A percentile compares a stretch with the other conserved stretches of the same genome.
Evolutionary conservation across 2,329 filamentous ascomycete species (phyloP).

Genomic region (Colletotrichum sp.): DNA sequence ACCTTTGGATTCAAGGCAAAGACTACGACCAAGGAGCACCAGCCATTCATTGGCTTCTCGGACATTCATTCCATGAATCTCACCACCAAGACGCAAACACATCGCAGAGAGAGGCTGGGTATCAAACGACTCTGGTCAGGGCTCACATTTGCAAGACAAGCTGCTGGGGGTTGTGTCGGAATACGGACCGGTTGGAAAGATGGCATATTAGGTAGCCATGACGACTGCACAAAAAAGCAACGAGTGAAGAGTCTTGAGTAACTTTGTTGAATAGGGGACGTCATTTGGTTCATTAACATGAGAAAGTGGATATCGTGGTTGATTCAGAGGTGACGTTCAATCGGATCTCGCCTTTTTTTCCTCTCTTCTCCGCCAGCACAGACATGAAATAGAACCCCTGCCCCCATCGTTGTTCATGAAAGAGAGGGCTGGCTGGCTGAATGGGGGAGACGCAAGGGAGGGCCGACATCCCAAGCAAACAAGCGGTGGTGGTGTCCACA

Average conservation of each 20-base stretch:
- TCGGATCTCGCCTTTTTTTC: not conserved
- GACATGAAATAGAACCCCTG: not conserved
- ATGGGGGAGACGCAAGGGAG: not conserved
- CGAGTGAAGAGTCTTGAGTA: not conserved
- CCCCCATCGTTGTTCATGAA: not conserved
- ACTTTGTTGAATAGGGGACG: not conserved
- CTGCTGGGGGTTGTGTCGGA: not conserved
- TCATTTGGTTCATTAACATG: conserved; percentile 8
- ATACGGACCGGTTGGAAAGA: not conserved
- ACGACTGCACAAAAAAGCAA: not conserved
- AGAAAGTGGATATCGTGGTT: not conserved
- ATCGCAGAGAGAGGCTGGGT: not conserved
- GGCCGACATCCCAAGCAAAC: not conserved
- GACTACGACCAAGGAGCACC: not conserved
- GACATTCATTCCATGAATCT: not conserved
- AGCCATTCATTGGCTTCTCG: not conserved
- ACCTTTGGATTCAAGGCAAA: not conserved
- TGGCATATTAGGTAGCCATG: not conserved
- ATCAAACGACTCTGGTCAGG: not conserved
- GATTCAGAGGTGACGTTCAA: not conserved
- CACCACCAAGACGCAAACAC: not conserved
- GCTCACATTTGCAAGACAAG: not conserved
- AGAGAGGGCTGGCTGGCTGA: not conserved
- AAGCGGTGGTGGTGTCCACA: not conserved
- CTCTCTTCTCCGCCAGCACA: not conserved